These are phyloP conservation scores for Anisodus tanguticus DNA, from an alignment of 257 asterid species.

Conservation along the genomic window DNA sequence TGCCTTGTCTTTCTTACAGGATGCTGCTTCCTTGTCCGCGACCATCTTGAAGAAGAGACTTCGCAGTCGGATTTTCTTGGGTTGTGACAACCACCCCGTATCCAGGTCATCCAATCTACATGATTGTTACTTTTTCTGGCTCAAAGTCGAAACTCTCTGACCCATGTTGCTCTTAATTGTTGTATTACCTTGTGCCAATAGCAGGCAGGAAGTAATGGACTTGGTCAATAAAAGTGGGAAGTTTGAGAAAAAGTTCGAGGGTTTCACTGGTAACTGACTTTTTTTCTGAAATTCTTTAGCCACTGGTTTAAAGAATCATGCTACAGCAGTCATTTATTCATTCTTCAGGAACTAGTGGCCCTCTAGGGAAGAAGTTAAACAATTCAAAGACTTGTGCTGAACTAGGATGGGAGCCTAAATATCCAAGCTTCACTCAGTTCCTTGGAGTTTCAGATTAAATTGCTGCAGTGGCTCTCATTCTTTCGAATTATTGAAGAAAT, in stretches of 20 bases:
- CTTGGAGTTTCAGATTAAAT: constrained; percentile 53
- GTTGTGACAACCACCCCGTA: constrained; percentile 88
- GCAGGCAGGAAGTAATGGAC: constrained; percentile 90
- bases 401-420: constrained; percentile 82
- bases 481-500: background rate
- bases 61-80: constrained; percentile 67
- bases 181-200: constrained; percentile 16
- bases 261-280: constrained; percentile 62
- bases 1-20: constrained; percentile 45
- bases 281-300: background rate
- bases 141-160: background rate
- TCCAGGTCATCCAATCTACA: constrained; percentile 57
- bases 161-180: constrained; percentile 10
- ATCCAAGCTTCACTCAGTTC: constrained; percentile 75
- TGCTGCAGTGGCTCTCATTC: background rate
- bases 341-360: constrained; percentile 71
- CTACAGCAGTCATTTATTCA: background rate
- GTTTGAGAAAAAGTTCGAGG: constrained; percentile 63
- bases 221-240: constrained; percentile 74
- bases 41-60: constrained; percentile 71
- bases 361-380: constrained; percentile 81
- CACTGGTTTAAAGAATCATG: background rate
- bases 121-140: background rate
- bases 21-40: constrained; percentile 85
- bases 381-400: constrained; percentile 79